phyloP scores from a whole-genome alignment of 164 flowering plant genomes.

The Akebia trifoliata region DNA sequence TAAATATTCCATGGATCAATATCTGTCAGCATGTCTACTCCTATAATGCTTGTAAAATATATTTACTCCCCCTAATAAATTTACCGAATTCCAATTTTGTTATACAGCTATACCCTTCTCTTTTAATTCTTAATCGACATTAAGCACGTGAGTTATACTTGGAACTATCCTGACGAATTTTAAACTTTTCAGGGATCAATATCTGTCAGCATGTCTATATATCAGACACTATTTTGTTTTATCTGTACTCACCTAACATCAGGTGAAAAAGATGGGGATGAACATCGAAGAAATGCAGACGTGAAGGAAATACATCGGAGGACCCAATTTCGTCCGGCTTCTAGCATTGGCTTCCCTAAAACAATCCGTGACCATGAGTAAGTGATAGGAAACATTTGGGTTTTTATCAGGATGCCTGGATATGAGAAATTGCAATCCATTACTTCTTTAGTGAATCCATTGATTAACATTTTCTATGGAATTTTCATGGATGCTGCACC shows the following conservation, averaged over 20 bases:
- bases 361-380: constrained; percentile 83
- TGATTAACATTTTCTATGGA: neutral
- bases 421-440: neutral
- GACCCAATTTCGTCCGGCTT: constrained; percentile 53
- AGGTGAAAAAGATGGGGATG: constrained; percentile 85
- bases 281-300: constrained; percentile 74
- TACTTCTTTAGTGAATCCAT: neutral
- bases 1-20: too few relatives aligned
- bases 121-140: neutral
- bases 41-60: too few relatives aligned
- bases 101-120: neutral
- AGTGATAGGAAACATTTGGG: constrained; percentile 24
- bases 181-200: constrained; percentile 72
- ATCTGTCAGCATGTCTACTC: too few relatives aligned
- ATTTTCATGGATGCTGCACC: neutral
- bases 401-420: neutral
- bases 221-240: constrained; percentile 92
- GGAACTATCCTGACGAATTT: constrained; percentile 4
- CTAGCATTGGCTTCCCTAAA: constrained; percentile 52
- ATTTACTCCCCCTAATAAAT: too few relatives aligned
- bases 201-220: constrained; percentile 93
- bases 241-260: constrained; percentile 89
- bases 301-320: constrained; percentile 80
- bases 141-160: neutral
- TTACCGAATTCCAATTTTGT: neutral